Conservation (phyloP, 225 moss, liverwort and hornwort genomes). For the Physcomitrium patens region DNA sequence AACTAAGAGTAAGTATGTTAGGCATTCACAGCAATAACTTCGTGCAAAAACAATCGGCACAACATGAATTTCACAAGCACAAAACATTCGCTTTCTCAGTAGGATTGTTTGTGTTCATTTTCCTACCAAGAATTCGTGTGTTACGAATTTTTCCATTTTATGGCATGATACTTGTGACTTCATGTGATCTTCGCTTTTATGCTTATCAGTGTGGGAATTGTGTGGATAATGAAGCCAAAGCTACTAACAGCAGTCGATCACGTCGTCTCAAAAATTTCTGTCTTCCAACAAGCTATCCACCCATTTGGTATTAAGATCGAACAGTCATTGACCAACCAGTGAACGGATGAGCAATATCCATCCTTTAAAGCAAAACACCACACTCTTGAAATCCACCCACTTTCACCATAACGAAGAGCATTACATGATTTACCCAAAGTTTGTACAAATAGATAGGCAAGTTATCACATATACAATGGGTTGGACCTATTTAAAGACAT, state of each 20-base stretch:
- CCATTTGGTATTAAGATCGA: not conserved
- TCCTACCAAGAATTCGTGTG: too few species aligned
- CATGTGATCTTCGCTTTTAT: too few species aligned
- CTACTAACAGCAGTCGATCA: not conserved
- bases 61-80: too few species aligned
- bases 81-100: too few species aligned
- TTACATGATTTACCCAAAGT: constrained; percentile 11
- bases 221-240: not conserved
- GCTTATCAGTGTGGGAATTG: too few species aligned
- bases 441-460: not conserved
- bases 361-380: constrained; percentile 6
- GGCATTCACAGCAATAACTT: too few species aligned
- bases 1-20: too few species aligned
- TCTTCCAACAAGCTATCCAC: constrained; percentile 15
- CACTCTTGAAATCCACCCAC: not conserved
- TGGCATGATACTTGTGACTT: too few species aligned
- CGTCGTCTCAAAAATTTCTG: not conserved
- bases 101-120: too few species aligned
- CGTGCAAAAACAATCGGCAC: too few species aligned
- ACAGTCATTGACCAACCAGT: not conserved
- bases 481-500: not conserved
- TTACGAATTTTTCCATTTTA: too few species aligned
- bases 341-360: constrained; percentile 11
- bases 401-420: not conserved
- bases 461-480: not conserved